A percentile compares a stretch with the other conserved stretches of the same genome.
These are phyloP conservation scores for Mucor sp. DNA, from an alignment of 371 early-diverging fungal species.

Conservation along the genomic window DNA sequence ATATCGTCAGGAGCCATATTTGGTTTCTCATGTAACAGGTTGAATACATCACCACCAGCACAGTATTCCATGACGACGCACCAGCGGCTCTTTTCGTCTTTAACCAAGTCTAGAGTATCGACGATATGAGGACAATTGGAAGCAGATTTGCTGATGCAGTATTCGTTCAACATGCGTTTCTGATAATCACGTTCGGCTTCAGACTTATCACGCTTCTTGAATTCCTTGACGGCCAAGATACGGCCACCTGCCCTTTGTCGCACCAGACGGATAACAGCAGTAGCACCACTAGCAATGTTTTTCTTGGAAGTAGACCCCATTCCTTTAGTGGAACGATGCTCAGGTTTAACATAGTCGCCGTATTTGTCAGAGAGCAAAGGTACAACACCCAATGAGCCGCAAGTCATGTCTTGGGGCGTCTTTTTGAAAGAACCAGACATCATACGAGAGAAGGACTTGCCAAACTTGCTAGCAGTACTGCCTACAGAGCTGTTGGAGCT, in stretches of 20 bases:
- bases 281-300: slow-evolving; percentile 51
- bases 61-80: slow-evolving; percentile 78
- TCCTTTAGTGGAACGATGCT: slow-evolving; percentile 23
- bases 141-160: slow-evolving; percentile 70
- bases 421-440: slow-evolving; percentile 16
- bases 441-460: slow-evolving; percentile 24
- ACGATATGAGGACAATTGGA: slow-evolving; percentile 68
- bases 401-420: slow-evolving; percentile 16
- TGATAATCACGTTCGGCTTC: slow-evolving; percentile 68
- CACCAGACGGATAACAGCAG: slow-evolving; percentile 50
- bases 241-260: slow-evolving; percentile 22
- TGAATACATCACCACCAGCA: slow-evolving; percentile 65
- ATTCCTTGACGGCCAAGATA: slow-evolving; percentile 63
- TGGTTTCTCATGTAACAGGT: slow-evolving; percentile 47
- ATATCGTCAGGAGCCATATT: slow-evolving; percentile 45
- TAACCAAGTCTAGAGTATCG: slow-evolving; percentile 70
- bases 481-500: slow-evolving; percentile 24
- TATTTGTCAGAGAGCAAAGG: slow-evolving; percentile 36
- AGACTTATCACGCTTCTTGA: slow-evolving; percentile 55
- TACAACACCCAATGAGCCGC: slow-evolving; percentile 22
- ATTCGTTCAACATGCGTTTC: slow-evolving; percentile 74
- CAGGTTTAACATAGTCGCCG: slow-evolving; percentile 41
- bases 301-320: slow-evolving; percentile 38
- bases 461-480: slow-evolving; percentile 22
- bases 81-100: slow-evolving; percentile 60